Evolutionary conservation across 1,139 yeast species (phyloP).

Genomic region (Saccharomyces hybrid): DNA sequence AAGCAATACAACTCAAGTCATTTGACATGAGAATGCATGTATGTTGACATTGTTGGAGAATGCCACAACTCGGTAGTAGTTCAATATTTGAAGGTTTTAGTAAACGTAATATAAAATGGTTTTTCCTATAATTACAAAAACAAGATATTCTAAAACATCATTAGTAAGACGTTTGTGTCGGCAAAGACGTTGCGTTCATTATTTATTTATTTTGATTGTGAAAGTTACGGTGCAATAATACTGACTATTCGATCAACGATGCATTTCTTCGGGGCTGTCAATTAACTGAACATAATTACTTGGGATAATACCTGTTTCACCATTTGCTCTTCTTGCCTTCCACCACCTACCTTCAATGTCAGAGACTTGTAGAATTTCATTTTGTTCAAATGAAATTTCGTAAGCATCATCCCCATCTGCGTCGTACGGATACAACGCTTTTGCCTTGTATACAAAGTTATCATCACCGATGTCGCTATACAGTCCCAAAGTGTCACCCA

Average conservation of each 20-base stretch:
- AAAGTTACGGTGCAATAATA: no score
- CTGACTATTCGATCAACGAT: background rate
- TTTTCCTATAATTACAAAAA: background rate
- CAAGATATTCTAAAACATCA: no score
- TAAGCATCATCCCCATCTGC: conserved; percentile 95
- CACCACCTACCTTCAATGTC: conserved; percentile 98
- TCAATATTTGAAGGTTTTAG: no score
- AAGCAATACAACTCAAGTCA: conserved; percentile 3
- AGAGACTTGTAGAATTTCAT: conserved; percentile 82
- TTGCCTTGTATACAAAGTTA: conserved; percentile 77
- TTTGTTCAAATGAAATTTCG: conserved; percentile 84
- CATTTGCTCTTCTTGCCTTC: conserved; percentile 87
- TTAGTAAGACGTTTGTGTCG: no score
- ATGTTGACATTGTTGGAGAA: background rate
- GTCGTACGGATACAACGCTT: conserved; percentile 76
- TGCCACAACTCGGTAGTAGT: no score
- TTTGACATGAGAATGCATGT: background rate
- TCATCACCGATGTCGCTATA: conserved; percentile 33
- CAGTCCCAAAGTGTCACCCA: conserved; percentile 31
- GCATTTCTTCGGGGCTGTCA: conserved; percentile 20
- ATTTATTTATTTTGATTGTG: background rate
- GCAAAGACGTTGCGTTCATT: no score
- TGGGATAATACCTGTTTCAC: conserved; percentile 95
- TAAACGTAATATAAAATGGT: background rate
- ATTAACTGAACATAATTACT: conserved; percentile 81